Percentiles rank a stretch among this genome's conserved stretches.
Evolutionary conservation across 2,329 filamentous ascomycete genomes (phyloP).

Genomic region (Calonectria naviculata): DNA sequence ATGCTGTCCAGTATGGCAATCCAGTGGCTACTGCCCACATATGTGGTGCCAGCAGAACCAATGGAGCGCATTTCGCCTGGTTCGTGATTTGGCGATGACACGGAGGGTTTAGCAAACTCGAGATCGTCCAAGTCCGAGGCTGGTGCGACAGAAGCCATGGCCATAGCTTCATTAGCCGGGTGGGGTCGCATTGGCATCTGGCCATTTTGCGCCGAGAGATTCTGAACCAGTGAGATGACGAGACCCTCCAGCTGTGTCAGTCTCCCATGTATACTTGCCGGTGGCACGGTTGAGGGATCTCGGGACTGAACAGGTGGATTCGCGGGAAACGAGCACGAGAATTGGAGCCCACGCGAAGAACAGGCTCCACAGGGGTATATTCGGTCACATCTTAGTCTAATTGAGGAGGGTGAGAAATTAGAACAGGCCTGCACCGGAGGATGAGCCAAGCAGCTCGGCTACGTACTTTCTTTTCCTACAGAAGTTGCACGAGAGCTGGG

Average conservation of each 20-base stretch:
- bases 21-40: neutral
- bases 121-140: neutral
- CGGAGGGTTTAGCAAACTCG: neutral
- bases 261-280: neutral
- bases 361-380: neutral
- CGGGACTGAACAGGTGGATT: neutral
- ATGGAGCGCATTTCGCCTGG: neutral
- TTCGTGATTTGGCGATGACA: neutral
- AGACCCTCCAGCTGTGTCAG: neutral
- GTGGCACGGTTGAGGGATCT: neutral
- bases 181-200: neutral
- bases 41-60: neutral
- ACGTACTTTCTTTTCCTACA: constrained; percentile 4
- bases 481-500: constrained; percentile 1
- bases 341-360: neutral
- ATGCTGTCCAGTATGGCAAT: neutral
- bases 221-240: neutral
- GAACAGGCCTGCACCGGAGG: neutral
- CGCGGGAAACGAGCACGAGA: neutral
- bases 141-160: neutral
- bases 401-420: neutral
- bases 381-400: neutral
- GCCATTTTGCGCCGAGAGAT: neutral
- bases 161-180: too few species aligned
- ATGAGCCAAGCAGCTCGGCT: neutral